Percentiles rank a stretch among this genome's conserved stretches.
These are phyloP conservation scores for Priceomyces carsonii DNA, from an alignment of 805 yeast species.

Conservation along the genomic window DNA sequence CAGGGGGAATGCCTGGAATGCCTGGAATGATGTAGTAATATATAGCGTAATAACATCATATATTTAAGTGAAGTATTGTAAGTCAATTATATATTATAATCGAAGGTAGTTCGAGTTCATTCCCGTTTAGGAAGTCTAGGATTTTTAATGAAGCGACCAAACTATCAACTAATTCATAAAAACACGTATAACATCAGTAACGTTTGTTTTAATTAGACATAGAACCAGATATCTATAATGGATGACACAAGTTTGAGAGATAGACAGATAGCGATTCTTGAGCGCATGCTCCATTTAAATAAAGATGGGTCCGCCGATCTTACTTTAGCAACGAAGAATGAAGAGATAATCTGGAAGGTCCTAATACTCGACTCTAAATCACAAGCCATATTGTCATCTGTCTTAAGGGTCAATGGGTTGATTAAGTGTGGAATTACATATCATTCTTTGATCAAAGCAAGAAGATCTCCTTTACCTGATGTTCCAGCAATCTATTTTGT, in stretches of 20 bases:
- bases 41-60: slow-evolving; percentile 1
- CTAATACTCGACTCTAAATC: slow-evolving; percentile 79
- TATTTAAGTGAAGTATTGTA: slow-evolving; percentile 1
- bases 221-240: slow-evolving; percentile 11
- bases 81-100: not conserved
- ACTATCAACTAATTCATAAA: not conserved
- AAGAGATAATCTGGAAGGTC: slow-evolving; percentile 87
- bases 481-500: slow-evolving; percentile 94
- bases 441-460: slow-evolving; percentile 71
- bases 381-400: slow-evolving; percentile 84
- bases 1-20: slow-evolving; percentile 16
- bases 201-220: not conserved
- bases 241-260: slow-evolving; percentile 22
- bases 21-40: slow-evolving; percentile 9
- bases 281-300: slow-evolving; percentile 85
- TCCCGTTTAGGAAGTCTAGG: slow-evolving; percentile 7
- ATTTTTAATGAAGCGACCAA: not conserved
- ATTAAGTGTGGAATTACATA: slow-evolving; percentile 89
- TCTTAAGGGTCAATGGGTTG: slow-evolving; percentile 88
- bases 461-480: slow-evolving; percentile 84
- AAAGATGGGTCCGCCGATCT: slow-evolving; percentile 55
- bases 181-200: slow-evolving; percentile 7
- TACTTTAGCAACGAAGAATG: slow-evolving; percentile 55
- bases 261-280: slow-evolving; percentile 43
- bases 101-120: not conserved